phyloP scores from a whole-genome alignment of 2,329 filamentous ascomycete species.

The Colletotrichum zoysiae region DNA sequence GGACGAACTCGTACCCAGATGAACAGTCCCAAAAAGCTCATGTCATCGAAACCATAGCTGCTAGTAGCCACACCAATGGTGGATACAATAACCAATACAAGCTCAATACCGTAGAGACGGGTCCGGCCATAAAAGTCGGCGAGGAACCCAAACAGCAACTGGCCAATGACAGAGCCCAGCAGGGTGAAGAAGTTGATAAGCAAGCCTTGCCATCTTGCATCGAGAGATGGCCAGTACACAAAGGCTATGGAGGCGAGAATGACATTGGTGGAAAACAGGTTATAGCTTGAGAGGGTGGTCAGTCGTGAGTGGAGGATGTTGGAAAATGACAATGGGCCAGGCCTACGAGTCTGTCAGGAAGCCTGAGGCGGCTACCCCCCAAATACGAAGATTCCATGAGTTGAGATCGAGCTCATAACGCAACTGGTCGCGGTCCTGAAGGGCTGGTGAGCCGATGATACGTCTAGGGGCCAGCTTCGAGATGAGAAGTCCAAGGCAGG shows the following conservation, averaged over 20 bases:
- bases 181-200: conserved; percentile 67
- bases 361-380: conserved; percentile 67
- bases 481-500: conserved; percentile 9
- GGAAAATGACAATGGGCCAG: background rate
- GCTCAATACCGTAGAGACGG: conserved; percentile 67
- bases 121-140: conserved; percentile 68
- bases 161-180: conserved; percentile 64
- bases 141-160: conserved; percentile 65
- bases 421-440: conserved; percentile 63
- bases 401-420: conserved; percentile 67
- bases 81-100: conserved; percentile 67
- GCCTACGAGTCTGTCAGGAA: conserved; percentile 67
- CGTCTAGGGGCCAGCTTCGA: background rate
- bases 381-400: conserved; percentile 67
- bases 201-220: conserved; percentile 58
- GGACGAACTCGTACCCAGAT: conserved; percentile 54
- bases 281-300: conserved; percentile 56
- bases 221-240: conserved; percentile 63
- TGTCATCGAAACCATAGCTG: conserved; percentile 62
- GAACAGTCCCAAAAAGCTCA: conserved; percentile 64
- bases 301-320: background rate
- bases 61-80: conserved; percentile 69
- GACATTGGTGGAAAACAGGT: conserved; percentile 67
- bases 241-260: conserved; percentile 66
- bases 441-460: conserved; percentile 1